Percentiles rank a stretch among this genome's conserved stretches.
phyloP scores from a whole-genome alignment of 2,329 filamentous ascomycete species.

The Leptoxyphium fumago region DNA sequence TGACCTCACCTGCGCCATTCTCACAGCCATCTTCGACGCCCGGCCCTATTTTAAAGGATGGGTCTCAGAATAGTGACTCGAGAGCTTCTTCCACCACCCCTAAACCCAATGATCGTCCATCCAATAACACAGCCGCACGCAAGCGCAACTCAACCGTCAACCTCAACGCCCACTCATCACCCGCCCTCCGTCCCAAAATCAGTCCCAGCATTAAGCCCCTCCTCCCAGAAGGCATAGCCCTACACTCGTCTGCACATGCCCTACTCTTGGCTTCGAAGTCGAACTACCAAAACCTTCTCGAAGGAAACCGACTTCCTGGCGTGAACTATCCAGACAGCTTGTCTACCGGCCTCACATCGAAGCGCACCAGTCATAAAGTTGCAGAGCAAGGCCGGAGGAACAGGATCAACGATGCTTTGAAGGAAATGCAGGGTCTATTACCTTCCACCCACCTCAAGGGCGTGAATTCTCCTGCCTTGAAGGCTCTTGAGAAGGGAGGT shows the following conservation, averaged over 20 bases:
- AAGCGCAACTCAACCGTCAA: slow-evolving; percentile 36
- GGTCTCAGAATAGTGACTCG: slow-evolving; percentile 8
- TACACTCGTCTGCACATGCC: slow-evolving; percentile 46
- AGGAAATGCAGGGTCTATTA: slow-evolving; percentile 79
- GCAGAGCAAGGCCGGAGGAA: slow-evolving; percentile 92
- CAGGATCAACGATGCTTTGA: slow-evolving; percentile 83
- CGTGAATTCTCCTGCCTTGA: slow-evolving; percentile 12
- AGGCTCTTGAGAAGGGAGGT: slow-evolving; percentile 21
- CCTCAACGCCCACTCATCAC: slow-evolving; percentile 48
- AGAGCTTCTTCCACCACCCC: background rate
- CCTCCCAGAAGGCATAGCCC: slow-evolving; percentile 48
- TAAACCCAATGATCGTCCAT: background rate
- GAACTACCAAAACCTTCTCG: slow-evolving; percentile 94
- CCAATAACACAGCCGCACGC: slow-evolving; percentile 29
- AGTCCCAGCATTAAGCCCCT: slow-evolving; percentile 90
- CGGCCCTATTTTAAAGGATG: slow-evolving; percentile 14
- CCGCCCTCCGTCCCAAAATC: slow-evolving; percentile 74
- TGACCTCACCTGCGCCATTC: slow-evolving; percentile 27
- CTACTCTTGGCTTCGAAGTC: slow-evolving; percentile 82
- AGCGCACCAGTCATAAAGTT: slow-evolving; percentile 94
- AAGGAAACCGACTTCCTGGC: slow-evolving; percentile 80
- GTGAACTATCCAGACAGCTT: slow-evolving; percentile 63
- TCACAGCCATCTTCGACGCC: slow-evolving; percentile 33
- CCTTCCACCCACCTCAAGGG: slow-evolving; percentile 37
- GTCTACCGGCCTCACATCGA: slow-evolving; percentile 86